Evolutionary conservation across 805 yeast genomes (phyloP), one percentile per base, ranked within the genome.

Genomic region (Nakazawaea ishiwadae): DNA sequence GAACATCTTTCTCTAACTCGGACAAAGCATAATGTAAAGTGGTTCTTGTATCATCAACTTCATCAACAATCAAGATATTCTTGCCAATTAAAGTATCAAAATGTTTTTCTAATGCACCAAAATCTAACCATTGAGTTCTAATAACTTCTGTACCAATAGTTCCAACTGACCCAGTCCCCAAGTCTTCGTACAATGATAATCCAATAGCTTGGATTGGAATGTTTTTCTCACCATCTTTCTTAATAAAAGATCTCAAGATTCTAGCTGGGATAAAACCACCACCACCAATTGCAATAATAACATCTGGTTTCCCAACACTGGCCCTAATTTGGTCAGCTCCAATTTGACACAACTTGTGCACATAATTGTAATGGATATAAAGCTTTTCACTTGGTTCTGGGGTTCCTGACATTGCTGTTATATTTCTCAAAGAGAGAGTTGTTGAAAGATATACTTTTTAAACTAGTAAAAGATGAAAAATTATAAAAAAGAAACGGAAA

Each of bases 21-120:
- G 78, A 68, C 30, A 86, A 75, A 2, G 95, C 95, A 55, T 86
- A 87, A 58, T 84, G 91, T 44, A 87, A 67, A 2, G 96, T 87
- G 40, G 96, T 87, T 71, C 96, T 82, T 18, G 95, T 85, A 59
- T 87, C 96, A 60, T 87, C 96, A 35, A 87, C 96, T 66, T 87
- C 96, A 60, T 87, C 96, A 27, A 87, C 93, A 53, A 87, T 84
- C 50, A 87, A 65, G 29, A 87, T 71, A 57, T 79, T 81, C 63
- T 86, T 87, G 51, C 95, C 95, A 44, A 87, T 81, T 48, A 87
- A 69, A 35, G 86, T 80, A 50, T 81, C 84, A 50, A 81, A 78
- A 62, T 81, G 86, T 60, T 77, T 70, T 37, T 70, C 73, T 40
- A 84, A 66, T 37, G 84, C 77, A 49, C 84, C 81, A 62, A 86